Conservation (phyloP, 768 basidiomycete species). For the Trametes cingulata region DNA sequence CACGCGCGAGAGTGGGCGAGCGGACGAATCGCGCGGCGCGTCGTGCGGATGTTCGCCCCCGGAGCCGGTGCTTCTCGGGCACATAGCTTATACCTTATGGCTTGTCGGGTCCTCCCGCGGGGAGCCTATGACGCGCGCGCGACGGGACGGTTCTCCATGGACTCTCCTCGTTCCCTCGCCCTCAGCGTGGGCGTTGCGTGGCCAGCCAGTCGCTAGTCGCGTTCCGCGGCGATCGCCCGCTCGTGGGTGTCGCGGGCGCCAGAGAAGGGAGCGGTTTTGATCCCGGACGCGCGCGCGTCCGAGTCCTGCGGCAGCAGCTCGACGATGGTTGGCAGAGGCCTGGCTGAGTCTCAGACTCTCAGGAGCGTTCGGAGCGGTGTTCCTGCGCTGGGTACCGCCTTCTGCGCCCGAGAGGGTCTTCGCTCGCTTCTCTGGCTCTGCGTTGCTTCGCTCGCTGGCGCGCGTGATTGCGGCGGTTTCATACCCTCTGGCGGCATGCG, state of each 20-base stretch:
- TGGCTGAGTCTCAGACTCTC: too few species aligned
- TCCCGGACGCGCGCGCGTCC: background rate
- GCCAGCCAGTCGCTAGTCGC: background rate
- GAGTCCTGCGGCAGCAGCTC: background rate
- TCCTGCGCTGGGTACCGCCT: slow-evolving; percentile 6
- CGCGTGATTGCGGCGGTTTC: slow-evolving; percentile 12
- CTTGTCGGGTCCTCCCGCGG: slow-evolving; percentile 11
- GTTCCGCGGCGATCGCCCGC: background rate
- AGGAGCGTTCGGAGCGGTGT: slow-evolving; percentile 17
- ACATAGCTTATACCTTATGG: slow-evolving; percentile 19
- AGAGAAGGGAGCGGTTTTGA: background rate
- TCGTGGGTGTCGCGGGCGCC: background rate
- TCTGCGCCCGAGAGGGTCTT: too few species aligned
- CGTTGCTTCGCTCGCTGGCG: slow-evolving; percentile 2
- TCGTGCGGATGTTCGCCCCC: slow-evolving; percentile 13
- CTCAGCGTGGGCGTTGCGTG: background rate
- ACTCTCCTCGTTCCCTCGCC: background rate
- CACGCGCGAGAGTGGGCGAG: too few species aligned
- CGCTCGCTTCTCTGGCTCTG: background rate
- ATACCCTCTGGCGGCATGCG: background rate
- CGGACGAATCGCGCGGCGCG: background rate
- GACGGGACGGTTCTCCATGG: background rate
- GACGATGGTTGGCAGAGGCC: background rate
- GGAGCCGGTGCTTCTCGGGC: slow-evolving; percentile 15
- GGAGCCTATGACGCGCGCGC: slow-evolving; percentile 13